These are phyloP conservation scores for Colletotrichum tabaci DNA, from an alignment of 2,329 filamentous ascomycete genomes.

Conservation along the genomic window DNA sequence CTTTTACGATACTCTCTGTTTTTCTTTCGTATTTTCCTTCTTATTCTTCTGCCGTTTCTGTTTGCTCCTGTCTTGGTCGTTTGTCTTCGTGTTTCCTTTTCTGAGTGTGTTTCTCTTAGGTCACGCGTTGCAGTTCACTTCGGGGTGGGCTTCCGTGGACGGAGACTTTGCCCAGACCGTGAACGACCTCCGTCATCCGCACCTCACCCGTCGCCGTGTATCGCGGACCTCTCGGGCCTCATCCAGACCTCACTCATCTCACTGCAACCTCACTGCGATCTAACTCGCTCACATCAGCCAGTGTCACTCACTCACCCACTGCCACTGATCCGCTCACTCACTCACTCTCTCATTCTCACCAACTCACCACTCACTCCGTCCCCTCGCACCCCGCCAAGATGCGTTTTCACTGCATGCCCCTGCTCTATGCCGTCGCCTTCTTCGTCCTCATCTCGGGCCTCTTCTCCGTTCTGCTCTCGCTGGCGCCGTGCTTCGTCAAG, in stretches of 20 bases:
- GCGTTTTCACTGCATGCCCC: constrained; percentile 40
- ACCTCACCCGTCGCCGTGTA: constrained; percentile 24
- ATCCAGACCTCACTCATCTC: constrained; percentile 2
- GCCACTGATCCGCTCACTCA: background rate
- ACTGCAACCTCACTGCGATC: background rate
- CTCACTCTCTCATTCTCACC: constrained; percentile 1
- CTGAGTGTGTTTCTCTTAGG: too few relatives aligned
- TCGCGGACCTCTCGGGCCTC: constrained; percentile 28
- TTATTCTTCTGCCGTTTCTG: too few relatives aligned
- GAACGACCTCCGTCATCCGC: constrained; percentile 20
- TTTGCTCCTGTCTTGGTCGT: background rate
- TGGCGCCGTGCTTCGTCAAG: constrained; percentile 46
- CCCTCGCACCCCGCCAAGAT: constrained; percentile 20
- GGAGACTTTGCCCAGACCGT: constrained; percentile 14
- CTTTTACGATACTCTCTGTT: background rate
- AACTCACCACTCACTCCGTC: background rate
- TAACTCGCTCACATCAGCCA: background rate
- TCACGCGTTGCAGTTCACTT: background rate
- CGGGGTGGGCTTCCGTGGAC: constrained; percentile 19
- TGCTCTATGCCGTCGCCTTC: constrained; percentile 42
- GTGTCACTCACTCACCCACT: background rate
- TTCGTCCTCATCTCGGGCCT: constrained; percentile 44
- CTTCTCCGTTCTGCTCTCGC: constrained; percentile 46
- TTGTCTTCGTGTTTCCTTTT: background rate
- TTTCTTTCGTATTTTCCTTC: background rate